Base-by-base conservation (phyloP, 495 filamentous ascomycete species). In the Podospora bellae-mahoneyi region DNA sequence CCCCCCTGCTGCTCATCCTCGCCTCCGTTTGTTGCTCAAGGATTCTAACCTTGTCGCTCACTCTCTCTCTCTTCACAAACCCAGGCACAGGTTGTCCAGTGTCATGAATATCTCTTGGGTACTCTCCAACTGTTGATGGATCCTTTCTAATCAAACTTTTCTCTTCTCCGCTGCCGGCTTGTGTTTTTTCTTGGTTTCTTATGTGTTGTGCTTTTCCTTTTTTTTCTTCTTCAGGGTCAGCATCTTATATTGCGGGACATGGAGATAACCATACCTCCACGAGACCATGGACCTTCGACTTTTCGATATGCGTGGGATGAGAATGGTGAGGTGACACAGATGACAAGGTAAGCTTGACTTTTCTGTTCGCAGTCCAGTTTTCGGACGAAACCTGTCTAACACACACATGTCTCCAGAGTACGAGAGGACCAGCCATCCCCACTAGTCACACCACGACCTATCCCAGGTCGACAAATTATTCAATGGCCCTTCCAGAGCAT, bases 401-500 rank as follows among this genome's bases (percentile, higher is more conserved):
- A 28, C 56, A 16, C 6, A 32, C 30, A 32, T 39, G 19, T 28
- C 15, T 28, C 16, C 64, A 74, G 72, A 56, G 69, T 73, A 20
- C 23, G 28, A 19, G 68, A 75, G 44, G 65, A 63, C 2, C 34
- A 18, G 18, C 15, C 68, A 62, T 62, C 5, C 56, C 3, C 68
- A 15, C 55, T 23, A n/a, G 62, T 67, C 10, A 67, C 61, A 26
- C 27, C 60, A 7, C 70, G 60, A 26, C 66, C 30, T 10, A 65
- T 59, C 23, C 67, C 60, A 9, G 72, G 72, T 1, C 64, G 70
- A 34, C 71, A 74, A 48, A 71, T 71, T 7, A 66, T 74, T 0
- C 74, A 76, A 30, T 80, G 78, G 78, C 78, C 78, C 10, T 78
- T 80, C 64, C 75, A 78, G 48, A 75, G 71, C 70, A 69, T 74